phyloP scores from a whole-genome alignment of 305 asterid species.

The Rubia peregrina region DNA sequence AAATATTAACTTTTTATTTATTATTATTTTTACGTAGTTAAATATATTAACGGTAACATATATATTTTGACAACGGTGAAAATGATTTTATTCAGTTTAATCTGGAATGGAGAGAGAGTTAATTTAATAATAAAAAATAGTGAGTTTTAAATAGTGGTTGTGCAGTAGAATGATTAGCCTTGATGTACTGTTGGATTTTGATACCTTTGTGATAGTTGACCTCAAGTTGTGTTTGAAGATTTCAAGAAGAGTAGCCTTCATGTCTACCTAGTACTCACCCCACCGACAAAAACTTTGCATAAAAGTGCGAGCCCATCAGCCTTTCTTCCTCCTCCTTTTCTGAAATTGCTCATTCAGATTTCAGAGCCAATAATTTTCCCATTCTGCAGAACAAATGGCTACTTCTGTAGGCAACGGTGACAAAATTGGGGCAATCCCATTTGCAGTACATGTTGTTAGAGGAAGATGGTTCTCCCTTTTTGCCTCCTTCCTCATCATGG shows the following conservation, averaged over 20 bases:
- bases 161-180: too few species aligned
- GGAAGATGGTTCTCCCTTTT: constrained; percentile 93
- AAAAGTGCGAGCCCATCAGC: not conserved
- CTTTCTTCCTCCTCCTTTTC: not conserved
- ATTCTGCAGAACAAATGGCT: not conserved
- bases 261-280: not conserved
- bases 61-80: too few species aligned
- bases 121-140: too few species aligned
- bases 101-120: too few species aligned
- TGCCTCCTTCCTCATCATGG: constrained; percentile 74
- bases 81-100: too few species aligned
- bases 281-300: not conserved
- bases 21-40: too few species aligned
- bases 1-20: too few species aligned
- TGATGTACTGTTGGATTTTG: too few species aligned
- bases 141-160: too few species aligned
- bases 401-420: not conserved
- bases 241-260: not conserved
- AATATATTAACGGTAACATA: too few species aligned
- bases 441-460: constrained; percentile 39
- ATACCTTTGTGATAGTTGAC: not conserved
- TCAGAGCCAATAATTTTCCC: not conserved
- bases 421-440: constrained; percentile 19
- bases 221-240: not conserved
- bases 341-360: not conserved